These are phyloP conservation scores for Coniochaeta prunicola DNA, from an alignment of 2,329 filamentous ascomycete species.

Conservation along the genomic window DNA sequence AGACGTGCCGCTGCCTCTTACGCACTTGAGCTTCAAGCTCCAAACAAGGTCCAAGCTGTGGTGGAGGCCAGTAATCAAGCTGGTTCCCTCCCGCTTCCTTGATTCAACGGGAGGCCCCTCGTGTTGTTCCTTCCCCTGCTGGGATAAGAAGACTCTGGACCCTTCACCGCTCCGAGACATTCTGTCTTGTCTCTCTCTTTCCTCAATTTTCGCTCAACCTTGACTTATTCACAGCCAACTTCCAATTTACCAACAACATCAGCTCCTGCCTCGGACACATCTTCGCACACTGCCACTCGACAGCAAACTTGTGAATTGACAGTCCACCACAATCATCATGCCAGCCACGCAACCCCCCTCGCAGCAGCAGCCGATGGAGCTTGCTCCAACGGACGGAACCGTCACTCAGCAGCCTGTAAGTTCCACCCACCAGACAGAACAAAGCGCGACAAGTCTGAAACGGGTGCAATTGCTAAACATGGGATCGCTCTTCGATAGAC, in stretches of 20 bases:
- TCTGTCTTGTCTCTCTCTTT: neutral
- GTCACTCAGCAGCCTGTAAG: slow-evolving; percentile 23
- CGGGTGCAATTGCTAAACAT: neutral
- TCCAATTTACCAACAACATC: neutral
- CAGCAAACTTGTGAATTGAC: neutral
- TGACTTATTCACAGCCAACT: neutral
- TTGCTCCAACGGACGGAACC: slow-evolving; percentile 10
- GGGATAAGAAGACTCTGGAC: slow-evolving; percentile 2
- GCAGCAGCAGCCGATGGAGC: slow-evolving; percentile 24
- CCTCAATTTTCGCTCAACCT: neutral
- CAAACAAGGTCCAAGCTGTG: neutral
- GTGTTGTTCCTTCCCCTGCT: neutral
- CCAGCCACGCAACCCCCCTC: slow-evolving; percentile 16
- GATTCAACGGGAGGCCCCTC: neutral
- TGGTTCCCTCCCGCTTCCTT: neutral
- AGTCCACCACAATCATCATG: slow-evolving; percentile 14
- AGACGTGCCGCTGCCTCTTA: too few species aligned
- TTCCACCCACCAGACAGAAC: neutral
- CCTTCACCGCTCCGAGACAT: neutral
- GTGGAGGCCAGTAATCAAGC: neutral
- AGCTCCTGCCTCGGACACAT: neutral
- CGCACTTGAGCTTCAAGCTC: too few species aligned
- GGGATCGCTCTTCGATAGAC: slow-evolving; percentile 8
- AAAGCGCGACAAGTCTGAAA: neutral
- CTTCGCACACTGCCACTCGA: neutral